Evolutionary conservation across 148 eudicot genomes (phyloP).

Genomic region (Cornus controversa): DNA sequence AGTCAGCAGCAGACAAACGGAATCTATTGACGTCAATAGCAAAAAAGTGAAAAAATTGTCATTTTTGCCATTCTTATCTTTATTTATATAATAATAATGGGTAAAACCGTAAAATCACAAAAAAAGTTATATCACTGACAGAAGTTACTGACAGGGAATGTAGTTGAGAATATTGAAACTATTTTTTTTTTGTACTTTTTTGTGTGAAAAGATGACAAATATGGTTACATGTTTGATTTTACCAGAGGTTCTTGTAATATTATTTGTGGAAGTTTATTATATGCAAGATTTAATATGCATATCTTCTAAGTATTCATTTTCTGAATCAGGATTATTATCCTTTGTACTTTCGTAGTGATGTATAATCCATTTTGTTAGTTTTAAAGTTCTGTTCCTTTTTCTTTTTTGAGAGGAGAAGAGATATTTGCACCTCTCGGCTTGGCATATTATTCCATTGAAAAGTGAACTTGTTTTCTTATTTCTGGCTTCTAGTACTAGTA

Average conservation of each 20-base stretch:
- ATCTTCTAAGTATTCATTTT: neutral
- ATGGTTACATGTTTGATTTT: neutral
- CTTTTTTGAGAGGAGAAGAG: neutral
- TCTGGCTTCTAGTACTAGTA: neutral
- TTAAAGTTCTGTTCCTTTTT: neutral
- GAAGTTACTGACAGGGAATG: too few species aligned
- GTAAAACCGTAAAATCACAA: too few species aligned
- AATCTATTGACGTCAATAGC: too few species aligned
- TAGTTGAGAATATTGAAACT: too few species aligned
- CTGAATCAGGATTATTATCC: neutral
- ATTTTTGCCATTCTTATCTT: too few species aligned
- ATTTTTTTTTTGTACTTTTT: too few species aligned
- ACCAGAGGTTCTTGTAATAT: neutral
- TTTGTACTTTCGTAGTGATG: neutral
- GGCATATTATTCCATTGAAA: neutral
- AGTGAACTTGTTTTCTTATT: neutral
- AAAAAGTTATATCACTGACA: too few species aligned
- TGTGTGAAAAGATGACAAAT: neutral
- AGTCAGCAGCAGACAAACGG: too few species aligned
- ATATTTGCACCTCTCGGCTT: neutral
- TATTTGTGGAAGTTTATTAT: neutral
- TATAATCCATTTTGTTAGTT: neutral
- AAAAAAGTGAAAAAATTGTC: too few species aligned
- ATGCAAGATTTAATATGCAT: neutral
- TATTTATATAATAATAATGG: too few species aligned